Evolutionary conservation across 2,329 filamentous ascomycete species (phyloP), one percentile per base, ranked within the genome.

Genomic region (Diaporthe citrichinensis): DNA sequence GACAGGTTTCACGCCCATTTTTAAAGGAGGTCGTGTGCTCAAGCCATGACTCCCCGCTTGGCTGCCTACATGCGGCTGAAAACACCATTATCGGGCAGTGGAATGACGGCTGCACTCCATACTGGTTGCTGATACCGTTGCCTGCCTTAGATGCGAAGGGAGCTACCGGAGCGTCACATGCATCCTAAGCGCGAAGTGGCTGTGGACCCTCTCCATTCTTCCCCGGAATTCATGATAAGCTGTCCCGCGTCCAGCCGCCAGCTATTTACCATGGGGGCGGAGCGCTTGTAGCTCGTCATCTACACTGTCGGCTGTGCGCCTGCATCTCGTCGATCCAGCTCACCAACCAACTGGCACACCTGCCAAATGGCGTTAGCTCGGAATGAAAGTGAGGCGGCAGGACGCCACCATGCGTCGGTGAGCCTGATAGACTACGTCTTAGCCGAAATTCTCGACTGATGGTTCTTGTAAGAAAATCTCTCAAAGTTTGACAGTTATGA

Each of bases 1-100:
- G 28, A n/a, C 17, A 57, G 10, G 8, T 34, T 15, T 14, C 36
- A 20, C 2, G 1, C 15, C 4, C 51, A 49, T n/a, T 58, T 58
- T 31, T 20, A 62, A 10, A 5, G 14, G 7, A 71, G 10, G 51
- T 36, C 20, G 36, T 34, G 68, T 58, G 39, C 7, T 71, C 14
- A 36, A 23, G 49, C 34, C 31, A 44, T 3, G 34, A 23, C 28
- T 31, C 25, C 49, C 20, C 23, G 7, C 20, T 39, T 53, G 25
- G 39, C n/a, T 58, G 51, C 46, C 68, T 71, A 57, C 39, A 58
- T 71, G 68, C 68, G 53, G 68, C 68, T 71, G 68, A 71, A 44
- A 12, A 25, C 4, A 5, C 25, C 5, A 31, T 41, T 23, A 23
- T 57, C 3, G 17, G 20, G 1, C 49, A 31, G 23, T 34, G 44